A percentile compares a stretch with the other conserved stretches of the same genome.
phyloP scores from a whole-genome alignment of 139 green algal species.

The Trebouxia sp. region DNA sequence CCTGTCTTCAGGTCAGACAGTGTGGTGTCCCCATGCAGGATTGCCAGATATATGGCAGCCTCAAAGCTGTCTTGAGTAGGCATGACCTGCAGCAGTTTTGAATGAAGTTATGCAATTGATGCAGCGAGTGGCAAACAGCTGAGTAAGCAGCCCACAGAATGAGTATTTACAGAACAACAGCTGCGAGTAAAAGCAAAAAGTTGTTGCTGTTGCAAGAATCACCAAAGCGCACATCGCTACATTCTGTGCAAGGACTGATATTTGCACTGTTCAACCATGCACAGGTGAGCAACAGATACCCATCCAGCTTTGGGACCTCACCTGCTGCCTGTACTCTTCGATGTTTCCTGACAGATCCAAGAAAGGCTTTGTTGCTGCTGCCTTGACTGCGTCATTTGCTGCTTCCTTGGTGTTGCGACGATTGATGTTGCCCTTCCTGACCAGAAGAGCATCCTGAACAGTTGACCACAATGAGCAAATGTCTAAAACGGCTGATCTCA shows the following conservation, averaged over 20 bases:
- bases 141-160: neutral
- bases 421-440: neutral
- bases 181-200: neutral
- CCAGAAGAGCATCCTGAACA: neutral
- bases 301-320: neutral
- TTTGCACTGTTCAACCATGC: neutral
- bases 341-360: conserved; percentile 1
- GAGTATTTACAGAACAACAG: neutral
- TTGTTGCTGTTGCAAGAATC: neutral
- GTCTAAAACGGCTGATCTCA: too few relatives aligned
- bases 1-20: conserved; percentile 64
- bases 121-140: neutral
- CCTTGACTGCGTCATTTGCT: conserved; percentile 9
- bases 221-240: neutral
- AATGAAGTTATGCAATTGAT: neutral
- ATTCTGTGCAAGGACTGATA: neutral
- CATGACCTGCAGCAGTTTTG: conserved; percentile 42
- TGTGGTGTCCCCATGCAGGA: conserved; percentile 55
- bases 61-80: conserved; percentile 59
- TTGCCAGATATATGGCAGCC: conserved; percentile 52
- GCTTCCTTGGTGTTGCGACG: neutral
- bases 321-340: neutral
- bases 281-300: too few relatives aligned
- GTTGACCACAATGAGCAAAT: neutral
- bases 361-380: neutral